phyloP scores from a whole-genome alignment of 345 rosid species.

The Pugionium cornutum region DNA sequence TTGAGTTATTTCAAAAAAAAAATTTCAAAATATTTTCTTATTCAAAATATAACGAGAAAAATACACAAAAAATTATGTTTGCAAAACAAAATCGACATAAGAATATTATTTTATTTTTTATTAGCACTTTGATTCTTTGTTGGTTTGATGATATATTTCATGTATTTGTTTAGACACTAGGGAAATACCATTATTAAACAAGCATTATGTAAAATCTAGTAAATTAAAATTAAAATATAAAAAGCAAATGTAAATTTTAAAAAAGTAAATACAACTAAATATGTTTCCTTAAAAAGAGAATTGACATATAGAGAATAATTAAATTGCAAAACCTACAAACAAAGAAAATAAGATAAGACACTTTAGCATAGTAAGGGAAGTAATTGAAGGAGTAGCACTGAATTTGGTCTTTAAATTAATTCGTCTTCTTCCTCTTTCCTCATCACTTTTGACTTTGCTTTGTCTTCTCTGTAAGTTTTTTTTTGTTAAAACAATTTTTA shows the following conservation, averaged over 20 bases:
- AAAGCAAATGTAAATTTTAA: neutral
- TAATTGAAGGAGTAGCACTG: neutral
- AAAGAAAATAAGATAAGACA: neutral
- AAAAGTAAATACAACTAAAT: conserved; percentile 8
- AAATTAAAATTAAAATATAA: neutral
- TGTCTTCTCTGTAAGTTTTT: neutral
- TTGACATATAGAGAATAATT: neutral
- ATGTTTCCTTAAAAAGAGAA: neutral
- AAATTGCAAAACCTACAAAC: neutral
- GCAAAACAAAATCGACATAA: too few species aligned
- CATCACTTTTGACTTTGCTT: neutral
- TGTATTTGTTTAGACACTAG: too few species aligned
- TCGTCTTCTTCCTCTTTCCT: conserved; percentile 3
- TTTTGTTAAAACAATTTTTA: too few species aligned
- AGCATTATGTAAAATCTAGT: neutral
- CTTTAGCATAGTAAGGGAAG: neutral
- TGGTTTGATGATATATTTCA: too few species aligned
- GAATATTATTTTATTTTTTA: too few species aligned
- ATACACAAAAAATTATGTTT: too few species aligned
- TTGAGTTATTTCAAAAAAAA: too few species aligned
- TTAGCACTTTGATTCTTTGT: too few species aligned
- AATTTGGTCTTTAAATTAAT: neutral
- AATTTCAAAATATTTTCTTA: too few species aligned
- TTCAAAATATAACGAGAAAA: too few species aligned
- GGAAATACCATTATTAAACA: too few species aligned